Base-by-base conservation (phyloP, 179 eudicot species). In the Corrigiola litoralis region DNA sequence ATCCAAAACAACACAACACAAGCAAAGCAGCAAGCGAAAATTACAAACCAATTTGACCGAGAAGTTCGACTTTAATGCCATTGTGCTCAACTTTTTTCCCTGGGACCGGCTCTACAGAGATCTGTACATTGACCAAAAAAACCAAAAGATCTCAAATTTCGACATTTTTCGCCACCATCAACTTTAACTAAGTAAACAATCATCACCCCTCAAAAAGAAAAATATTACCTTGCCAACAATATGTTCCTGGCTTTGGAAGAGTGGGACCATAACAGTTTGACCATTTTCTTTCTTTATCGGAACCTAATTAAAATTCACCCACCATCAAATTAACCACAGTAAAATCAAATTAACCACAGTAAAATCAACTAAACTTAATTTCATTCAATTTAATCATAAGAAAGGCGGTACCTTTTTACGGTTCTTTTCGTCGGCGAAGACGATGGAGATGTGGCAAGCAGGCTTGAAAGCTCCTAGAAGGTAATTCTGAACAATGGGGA, bases 71-170 rank as follows among this genome's bases (percentile, higher is more conserved):
- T 71, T 94, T 94, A 32, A 90, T 86, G 63, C 99, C 99, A 80
- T 90, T 94, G 71, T 94, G 99, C 75, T 94, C 99, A 70, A 94
- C 84, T 79, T 90, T 94, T 75, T 94, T 90, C 64, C 97, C 99
- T 75, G 80, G 89, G 61, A 85, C 82, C 33, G 99, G 97, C 81
- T 90, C 97, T 31, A 90, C 59, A 13, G 88, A 87, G 31, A 94
- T 83, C 99, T 94, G 79, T 49, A 71, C 14, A 76, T 58, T 0
- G 20, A 6, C 33, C 55, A 68, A 63, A 49, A 65, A 63, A 29
- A 51, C 53, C 32, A 68, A 29, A 58, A 17, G 37, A 13, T 38
- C 46, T 29, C n/a, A n/a, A n/a, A n/a, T n/a, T n/a, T n/a, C n/a
- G n/a, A n/a, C n/a, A n/a, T n/a, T n/a, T n/a, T n/a, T n/a, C n/a